Conservation (phyloP, 164 flowering plant species). For the Echeveria elegans region DNA sequence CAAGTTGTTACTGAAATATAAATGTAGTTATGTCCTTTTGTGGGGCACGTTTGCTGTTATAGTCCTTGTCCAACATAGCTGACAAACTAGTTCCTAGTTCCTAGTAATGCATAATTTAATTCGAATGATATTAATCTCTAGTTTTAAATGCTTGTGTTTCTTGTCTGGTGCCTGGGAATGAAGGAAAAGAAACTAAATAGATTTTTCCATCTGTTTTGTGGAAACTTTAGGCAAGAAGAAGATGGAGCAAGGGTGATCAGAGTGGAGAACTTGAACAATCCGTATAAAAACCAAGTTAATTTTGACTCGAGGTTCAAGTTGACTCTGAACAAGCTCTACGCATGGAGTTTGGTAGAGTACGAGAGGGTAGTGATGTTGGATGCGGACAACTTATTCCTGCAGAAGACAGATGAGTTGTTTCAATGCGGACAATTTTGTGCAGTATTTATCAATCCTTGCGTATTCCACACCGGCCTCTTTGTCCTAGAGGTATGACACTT, state of each 20-base stretch:
- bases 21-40: too few relatives aligned
- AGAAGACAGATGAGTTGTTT: conserved; percentile 79
- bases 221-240: conserved; percentile 54
- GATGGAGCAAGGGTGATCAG: conserved; percentile 82
- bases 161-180: too few relatives aligned
- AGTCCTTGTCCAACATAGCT: too few relatives aligned
- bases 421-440: conserved; percentile 98
- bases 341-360: conserved; percentile 75
- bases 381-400: conserved; percentile 80
- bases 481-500: conserved; percentile 80
- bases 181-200: too few relatives aligned
- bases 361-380: conserved; percentile 97
- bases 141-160: too few relatives aligned
- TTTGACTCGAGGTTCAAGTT: conserved; percentile 58
- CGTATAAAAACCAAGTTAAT: conserved; percentile 42
- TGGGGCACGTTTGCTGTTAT: too few relatives aligned
- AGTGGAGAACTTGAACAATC: conserved; percentile 74
- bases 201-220: not conserved
- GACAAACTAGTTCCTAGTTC: too few relatives aligned
- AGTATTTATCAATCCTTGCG: conserved; percentile 95
- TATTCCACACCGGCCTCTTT: conserved; percentile 95
- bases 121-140: too few relatives aligned
- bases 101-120: too few relatives aligned
- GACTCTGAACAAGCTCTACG: conserved; percentile 87
- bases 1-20: not conserved